These are phyloP conservation scores for Mycena rebaudengoi DNA, from an alignment of 768 basidiomycete species.

Conservation along the genomic window DNA sequence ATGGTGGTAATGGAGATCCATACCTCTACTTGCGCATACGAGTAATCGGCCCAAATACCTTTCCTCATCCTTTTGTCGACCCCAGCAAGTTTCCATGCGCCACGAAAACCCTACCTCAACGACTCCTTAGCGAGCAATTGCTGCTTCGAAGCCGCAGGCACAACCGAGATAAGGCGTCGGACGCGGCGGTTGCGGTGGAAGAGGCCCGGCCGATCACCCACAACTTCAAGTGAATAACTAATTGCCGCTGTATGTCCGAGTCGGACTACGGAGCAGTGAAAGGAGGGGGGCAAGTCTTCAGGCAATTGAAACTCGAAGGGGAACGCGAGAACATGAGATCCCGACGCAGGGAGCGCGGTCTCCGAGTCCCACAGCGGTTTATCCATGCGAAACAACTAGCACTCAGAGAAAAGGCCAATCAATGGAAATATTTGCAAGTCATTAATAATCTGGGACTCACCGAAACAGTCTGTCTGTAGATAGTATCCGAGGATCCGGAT, in stretches of 20 bases:
- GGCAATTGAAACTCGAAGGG: conserved; percentile 12
- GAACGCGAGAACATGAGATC: background rate
- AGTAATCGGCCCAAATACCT: conserved; percentile 25
- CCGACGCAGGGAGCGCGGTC: conserved; percentile 1
- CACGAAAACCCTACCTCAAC: conserved; percentile 14
- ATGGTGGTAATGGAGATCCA: background rate
- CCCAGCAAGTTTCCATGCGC: background rate
- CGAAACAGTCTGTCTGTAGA: too few species aligned
- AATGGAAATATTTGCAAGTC: background rate
- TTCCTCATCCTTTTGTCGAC: conserved; percentile 8
- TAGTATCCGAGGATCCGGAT: too few species aligned
- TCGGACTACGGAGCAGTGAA: conserved; percentile 10
- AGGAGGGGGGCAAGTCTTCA: conserved; percentile 6
- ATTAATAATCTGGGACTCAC: background rate
- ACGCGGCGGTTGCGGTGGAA: conserved; percentile 13
- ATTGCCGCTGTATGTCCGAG: background rate
- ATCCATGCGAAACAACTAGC: conserved; percentile 7
- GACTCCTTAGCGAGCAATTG: conserved; percentile 1
- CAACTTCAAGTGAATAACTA: conserved; percentile 19
- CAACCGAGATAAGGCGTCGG: conserved; percentile 14
- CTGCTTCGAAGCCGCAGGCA: conserved; percentile 14
- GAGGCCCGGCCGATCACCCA: conserved; percentile 11
- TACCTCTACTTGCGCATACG: conserved; percentile 8
- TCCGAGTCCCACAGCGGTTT: conserved; percentile 6
- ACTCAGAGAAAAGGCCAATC: background rate